Conservation (phyloP, 1,284 basidiomycete genomes). For the Veloboletus limbatus region DNA sequence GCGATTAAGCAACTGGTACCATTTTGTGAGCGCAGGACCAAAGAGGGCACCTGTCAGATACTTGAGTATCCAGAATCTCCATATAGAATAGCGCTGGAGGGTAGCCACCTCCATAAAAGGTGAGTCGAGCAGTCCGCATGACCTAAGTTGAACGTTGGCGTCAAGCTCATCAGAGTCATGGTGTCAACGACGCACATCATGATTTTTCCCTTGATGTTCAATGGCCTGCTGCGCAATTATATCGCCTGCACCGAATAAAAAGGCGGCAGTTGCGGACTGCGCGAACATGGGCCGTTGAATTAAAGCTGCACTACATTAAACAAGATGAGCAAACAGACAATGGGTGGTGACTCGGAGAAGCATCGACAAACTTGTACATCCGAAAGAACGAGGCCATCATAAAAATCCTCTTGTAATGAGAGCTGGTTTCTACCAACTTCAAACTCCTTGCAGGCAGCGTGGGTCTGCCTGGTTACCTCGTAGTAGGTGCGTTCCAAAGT, state of each 20-base stretch:
- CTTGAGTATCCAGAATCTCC: slow-evolving; percentile 7
- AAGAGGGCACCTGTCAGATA: slow-evolving; percentile 54
- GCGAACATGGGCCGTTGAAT: slow-evolving; percentile 62
- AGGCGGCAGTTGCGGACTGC: slow-evolving; percentile 63
- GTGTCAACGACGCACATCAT: slow-evolving; percentile 55
- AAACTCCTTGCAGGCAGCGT: no score
- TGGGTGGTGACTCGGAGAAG: not conserved
- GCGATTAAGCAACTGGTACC: slow-evolving; percentile 64
- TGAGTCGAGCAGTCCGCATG: slow-evolving; percentile 65
- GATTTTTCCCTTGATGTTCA: slow-evolving; percentile 61
- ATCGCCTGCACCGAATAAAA: slow-evolving; percentile 78
- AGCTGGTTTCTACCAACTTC: no score
- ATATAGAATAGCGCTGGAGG: not conserved
- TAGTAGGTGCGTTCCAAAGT: no score
- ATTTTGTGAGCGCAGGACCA: slow-evolving; percentile 69
- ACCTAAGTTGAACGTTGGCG: slow-evolving; percentile 43
- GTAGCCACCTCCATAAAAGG: slow-evolving; percentile 67
- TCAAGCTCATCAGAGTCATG: not conserved
- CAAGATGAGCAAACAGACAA: slow-evolving; percentile 5
- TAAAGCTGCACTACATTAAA: slow-evolving; percentile 54
- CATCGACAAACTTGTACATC: slow-evolving; percentile 29
- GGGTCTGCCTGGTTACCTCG: no score
- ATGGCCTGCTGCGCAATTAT: slow-evolving; percentile 80
- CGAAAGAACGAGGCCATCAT: slow-evolving; percentile 31
- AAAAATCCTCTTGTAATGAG: not conserved